Evolutionary conservation across 208 protist species (phyloP).

Genomic region (Leishmania arabica): DNA sequence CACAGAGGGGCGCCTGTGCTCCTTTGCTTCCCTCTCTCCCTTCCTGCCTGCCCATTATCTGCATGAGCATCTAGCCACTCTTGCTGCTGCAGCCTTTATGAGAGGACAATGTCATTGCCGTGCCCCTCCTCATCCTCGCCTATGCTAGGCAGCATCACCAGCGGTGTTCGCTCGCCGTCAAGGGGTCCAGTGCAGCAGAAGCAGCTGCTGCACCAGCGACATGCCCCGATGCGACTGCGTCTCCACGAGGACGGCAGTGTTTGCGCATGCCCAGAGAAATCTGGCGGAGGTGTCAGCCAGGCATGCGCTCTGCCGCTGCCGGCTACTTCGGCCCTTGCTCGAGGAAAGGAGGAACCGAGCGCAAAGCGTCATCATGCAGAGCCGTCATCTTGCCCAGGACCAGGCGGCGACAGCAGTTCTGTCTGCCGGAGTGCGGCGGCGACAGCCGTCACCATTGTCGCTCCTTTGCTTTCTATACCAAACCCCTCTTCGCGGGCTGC

Average conservation of each 20-base stretch:
- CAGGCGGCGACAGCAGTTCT: not conserved
- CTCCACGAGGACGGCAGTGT: not conserved
- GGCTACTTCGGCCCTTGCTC: not conserved
- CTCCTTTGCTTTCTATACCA: not conserved
- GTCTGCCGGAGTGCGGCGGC: not conserved
- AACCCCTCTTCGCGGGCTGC: not conserved
- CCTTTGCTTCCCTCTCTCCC: too few relatives aligned
- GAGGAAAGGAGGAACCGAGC: not conserved
- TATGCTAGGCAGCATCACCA: not conserved
- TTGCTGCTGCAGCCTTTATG: not conserved
- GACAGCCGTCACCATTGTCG: not conserved
- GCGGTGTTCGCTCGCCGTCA: not conserved
- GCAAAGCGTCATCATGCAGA: slow-evolving; percentile 8
- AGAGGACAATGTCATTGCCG: not conserved
- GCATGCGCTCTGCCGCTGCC: not conserved
- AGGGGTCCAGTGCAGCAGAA: not conserved
- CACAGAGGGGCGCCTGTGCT: not conserved
- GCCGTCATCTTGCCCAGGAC: not conserved
- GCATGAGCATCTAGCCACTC: not conserved
- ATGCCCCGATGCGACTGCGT: not conserved
- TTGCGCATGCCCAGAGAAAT: not conserved
- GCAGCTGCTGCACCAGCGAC: not conserved
- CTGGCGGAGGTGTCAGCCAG: too few relatives aligned
- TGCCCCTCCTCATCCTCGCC: not conserved
- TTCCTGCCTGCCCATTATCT: not conserved